phyloP scores from a whole-genome alignment of 2,329 filamentous ascomycete genomes.

The Penicillium hesseltinei region DNA sequence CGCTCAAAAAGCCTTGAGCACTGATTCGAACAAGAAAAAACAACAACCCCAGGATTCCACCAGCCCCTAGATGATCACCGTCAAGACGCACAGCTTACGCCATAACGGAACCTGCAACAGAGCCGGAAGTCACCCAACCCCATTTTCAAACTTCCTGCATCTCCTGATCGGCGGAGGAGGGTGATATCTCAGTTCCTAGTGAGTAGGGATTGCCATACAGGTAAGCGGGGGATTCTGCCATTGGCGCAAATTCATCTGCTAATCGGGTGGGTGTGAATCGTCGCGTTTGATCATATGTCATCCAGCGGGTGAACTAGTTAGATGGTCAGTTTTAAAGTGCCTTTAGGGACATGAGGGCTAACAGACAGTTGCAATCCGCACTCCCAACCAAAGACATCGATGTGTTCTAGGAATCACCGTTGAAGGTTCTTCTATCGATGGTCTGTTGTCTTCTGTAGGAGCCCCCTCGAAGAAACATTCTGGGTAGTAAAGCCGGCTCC shows the following conservation, averaged over 20 bases:
- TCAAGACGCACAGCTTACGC: not conserved
- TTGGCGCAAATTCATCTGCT: conserved; percentile 22
- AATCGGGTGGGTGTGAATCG: conserved; percentile 36
- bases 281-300: conserved; percentile 35
- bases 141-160: conserved; percentile 7
- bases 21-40: not conserved
- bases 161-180: not conserved
- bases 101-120: not conserved
- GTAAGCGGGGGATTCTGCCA: conserved; percentile 19
- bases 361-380: conserved; percentile 45
- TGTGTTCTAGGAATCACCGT: conserved; percentile 50
- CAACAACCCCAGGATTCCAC: not conserved
- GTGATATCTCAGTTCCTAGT: not conserved
- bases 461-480: conserved; percentile 51
- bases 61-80: not conserved
- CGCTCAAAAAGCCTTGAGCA: not conserved
- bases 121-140: conserved; percentile 3
- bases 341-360: not conserved
- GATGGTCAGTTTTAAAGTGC: conserved; percentile 1
- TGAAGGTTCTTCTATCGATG: conserved; percentile 51
- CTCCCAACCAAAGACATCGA: conserved; percentile 53
- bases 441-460: conserved; percentile 55
- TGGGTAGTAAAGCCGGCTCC: conserved; percentile 51
- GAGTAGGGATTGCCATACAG: conserved; percentile 10
- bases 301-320: conserved; percentile 40